Evolutionary conservation across 164 flowering plant species (phyloP), one percentile per base, ranked within the genome.

Genomic region (Tinospora cordifolia): DNA sequence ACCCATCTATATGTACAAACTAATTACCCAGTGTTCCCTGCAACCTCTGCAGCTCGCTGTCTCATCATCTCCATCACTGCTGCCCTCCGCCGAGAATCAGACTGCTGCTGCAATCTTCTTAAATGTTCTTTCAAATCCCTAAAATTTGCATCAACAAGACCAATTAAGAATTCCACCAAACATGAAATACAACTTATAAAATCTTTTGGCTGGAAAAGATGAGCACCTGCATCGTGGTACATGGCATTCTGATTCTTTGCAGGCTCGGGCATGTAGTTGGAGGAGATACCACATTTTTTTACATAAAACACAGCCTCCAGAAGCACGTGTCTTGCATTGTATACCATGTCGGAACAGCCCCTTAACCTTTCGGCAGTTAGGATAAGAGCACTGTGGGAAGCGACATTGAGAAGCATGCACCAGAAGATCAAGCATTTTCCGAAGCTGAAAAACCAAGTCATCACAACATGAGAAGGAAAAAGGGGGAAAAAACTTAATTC

Each of bases 31-130:
- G 84, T 66, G 73, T 71, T 84, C 40, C 92, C 87, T 69, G 92
- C 90, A 78, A 90, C 95, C 79, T 95, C 99, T 34, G 98, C 99
- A 44, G 96, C 96, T 72, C 99, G 85, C 70, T 95, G 98, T 76
- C 99, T 89, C 99, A 95, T 90, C 99, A 95, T 95, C 83, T 95
- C 96, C 90, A 86, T 92, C 64, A 95, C 99, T 66, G 99, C 99
- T 60, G 97, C 98, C 76, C 99, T 88, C 58, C 99, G 73, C 65
- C 99, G 82, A 36, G 96, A 87, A 77, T 95, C 99, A 66, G 97
- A 83, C 77, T 92, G 99, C 79, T 90, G 97, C 74, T 90, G 98
- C 72, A 87, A 80, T 83, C 98, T 85, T 81, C 88, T 86, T 72
- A 89, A 69, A 78, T 92, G 98, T 63, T 92, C 96, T 77, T 83